A percentile compares a stretch with the other conserved stretches of the same genome.
Conservation (phyloP, 2,329 filamentous ascomycete genomes). For the Aspergillus viridinutans region DNA sequence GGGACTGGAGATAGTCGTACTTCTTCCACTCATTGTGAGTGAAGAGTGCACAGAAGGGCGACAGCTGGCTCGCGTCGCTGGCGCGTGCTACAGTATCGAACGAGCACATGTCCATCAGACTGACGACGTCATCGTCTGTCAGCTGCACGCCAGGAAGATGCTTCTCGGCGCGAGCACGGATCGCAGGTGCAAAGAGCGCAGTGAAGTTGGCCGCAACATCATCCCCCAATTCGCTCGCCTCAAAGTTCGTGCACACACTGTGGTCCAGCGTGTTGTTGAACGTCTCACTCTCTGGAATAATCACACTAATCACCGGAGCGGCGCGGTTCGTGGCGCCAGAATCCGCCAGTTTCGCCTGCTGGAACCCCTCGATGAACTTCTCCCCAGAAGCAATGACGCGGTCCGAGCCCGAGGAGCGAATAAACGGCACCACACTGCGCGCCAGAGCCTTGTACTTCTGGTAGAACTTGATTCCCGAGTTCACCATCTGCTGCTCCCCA, state of each 20-base stretch:
- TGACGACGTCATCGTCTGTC: conserved; percentile 58
- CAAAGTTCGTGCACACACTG: conserved; percentile 66
- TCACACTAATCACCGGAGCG: conserved; percentile 57
- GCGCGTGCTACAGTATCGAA: conserved; percentile 70
- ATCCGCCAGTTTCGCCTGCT: conserved; percentile 50
- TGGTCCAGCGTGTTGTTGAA: conserved; percentile 82
- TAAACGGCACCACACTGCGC: conserved; percentile 58
- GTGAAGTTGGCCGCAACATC: conserved; percentile 57
- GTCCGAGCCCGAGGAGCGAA: conserved; percentile 65
- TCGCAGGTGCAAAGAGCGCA: conserved; percentile 60
- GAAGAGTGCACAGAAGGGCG: conserved; percentile 74
- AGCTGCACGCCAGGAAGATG: conserved; percentile 66
- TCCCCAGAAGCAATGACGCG: conserved; percentile 71
- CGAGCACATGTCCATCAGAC: conserved; percentile 84
- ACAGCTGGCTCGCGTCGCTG: conserved; percentile 49
- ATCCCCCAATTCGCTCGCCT: conserved; percentile 46
- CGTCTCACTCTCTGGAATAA: conserved; percentile 61
- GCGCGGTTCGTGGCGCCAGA: conserved; percentile 42
- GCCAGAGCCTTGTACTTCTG: conserved; percentile 65
- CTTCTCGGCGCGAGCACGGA: conserved; percentile 65
- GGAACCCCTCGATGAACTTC: conserved; percentile 73
- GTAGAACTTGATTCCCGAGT: conserved; percentile 74
- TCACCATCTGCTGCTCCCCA: conserved; percentile 65
- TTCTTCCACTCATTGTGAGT: conserved; percentile 65
- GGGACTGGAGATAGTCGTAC: conserved; percentile 75